Conservation (phyloP, 371 early-diverging fungal species). For the Mortierella polycephala region DNA sequence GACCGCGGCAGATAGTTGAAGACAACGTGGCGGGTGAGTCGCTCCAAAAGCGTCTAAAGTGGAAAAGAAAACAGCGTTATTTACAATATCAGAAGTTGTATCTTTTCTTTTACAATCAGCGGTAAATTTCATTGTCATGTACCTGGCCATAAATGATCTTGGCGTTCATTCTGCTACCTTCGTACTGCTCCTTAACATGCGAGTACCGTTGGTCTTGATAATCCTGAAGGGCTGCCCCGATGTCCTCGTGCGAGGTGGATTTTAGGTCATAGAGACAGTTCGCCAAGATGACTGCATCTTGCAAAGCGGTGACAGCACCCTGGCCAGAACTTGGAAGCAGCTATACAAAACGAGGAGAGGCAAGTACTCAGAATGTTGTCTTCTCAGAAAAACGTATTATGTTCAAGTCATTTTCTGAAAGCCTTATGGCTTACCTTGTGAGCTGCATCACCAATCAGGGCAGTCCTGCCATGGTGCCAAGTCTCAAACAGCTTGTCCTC, state of each 20-base stretch:
- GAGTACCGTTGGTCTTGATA: conserved; percentile 14
- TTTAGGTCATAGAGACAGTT: conserved; percentile 13
- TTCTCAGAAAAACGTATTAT: background rate
- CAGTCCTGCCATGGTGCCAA: conserved; percentile 15
- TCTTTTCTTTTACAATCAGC: too few species aligned
- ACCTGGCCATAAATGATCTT: conserved; percentile 19
- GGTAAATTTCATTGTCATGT: background rate
- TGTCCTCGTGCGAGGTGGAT: background rate
- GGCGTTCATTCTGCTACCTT: conserved; percentile 8
- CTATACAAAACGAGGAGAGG: background rate
- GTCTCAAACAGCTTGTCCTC: conserved; percentile 30
- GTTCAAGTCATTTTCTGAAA: background rate
- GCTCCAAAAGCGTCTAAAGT: too few species aligned
- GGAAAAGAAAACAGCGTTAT: too few species aligned
- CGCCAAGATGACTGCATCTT: conserved; percentile 5
- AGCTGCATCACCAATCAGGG: conserved; percentile 18
- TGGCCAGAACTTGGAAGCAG: background rate
- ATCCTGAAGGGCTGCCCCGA: conserved; percentile 5
- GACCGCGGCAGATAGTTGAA: too few species aligned
- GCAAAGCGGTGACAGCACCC: conserved; percentile 18
- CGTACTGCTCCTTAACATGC: conserved; percentile 13
- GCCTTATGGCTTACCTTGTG: conserved; percentile 11
- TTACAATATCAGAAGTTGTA: too few species aligned
- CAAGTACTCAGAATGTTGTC: background rate
- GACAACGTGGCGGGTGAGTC: too few species aligned